These are phyloP conservation scores for Coccomyxa sp. DNA, from an alignment of 139 green algal species.

Conservation along the genomic window DNA sequence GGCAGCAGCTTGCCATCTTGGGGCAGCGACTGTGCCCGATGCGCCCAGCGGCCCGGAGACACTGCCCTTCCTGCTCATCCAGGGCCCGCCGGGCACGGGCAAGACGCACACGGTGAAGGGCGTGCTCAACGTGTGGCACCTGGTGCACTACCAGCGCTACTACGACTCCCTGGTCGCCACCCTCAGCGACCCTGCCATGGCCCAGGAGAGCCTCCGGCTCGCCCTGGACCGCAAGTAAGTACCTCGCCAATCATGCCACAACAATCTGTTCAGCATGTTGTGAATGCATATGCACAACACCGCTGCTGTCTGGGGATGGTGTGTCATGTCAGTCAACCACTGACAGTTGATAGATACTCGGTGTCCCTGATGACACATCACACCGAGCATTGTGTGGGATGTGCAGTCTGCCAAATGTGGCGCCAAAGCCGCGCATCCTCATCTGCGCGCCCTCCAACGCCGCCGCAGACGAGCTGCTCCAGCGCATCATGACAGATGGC, in stretches of 20 bases:
- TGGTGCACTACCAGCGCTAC: conserved; percentile 77
- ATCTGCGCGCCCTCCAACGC: conserved; percentile 94
- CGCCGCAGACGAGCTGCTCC: conserved; percentile 90
- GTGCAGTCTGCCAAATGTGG: conserved; percentile 17
- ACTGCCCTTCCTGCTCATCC: conserved; percentile 68
- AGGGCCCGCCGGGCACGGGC: conserved; percentile 66
- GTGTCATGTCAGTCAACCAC: not conserved
- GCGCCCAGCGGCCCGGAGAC: not conserved
- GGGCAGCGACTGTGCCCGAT: not conserved
- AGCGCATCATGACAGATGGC: conserved; percentile 72
- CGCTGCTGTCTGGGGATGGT: no score
- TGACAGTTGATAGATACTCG: not conserved
- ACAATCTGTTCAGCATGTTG: no score
- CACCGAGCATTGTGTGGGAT: no score
- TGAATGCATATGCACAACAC: no score
- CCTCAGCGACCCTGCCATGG: not conserved
- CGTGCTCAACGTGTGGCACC: conserved; percentile 91
- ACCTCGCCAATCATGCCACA: no score
- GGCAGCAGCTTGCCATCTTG: conserved; percentile 42
- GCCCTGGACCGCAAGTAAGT: no score
- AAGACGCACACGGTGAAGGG: conserved; percentile 91
- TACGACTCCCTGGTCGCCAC: conserved; percentile 42
- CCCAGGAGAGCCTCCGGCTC: no score
- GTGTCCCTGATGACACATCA: no score
- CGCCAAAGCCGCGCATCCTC: conserved; percentile 70